A percentile compares a stretch with the other conserved stretches of the same genome.
Evolutionary conservation across 78 protist genomes (phyloP).

Genomic region (Dictyostelium brefeldianum): DNA sequence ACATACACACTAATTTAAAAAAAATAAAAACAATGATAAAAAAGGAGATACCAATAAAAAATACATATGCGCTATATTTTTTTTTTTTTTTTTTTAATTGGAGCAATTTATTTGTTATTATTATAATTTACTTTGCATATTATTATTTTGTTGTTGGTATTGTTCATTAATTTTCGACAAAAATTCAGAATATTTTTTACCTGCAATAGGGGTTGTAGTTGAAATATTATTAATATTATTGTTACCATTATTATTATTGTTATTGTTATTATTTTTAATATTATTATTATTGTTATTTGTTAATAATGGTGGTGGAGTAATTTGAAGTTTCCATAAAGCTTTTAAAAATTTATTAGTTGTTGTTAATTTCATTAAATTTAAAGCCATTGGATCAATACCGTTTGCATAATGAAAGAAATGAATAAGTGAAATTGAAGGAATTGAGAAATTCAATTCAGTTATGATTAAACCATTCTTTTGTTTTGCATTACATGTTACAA

Average conservation of each 20-base stretch:
- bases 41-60: no score
- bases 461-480: constrained; percentile 69
- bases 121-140: neutral
- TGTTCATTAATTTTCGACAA: neutral
- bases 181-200: neutral
- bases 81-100: neutral
- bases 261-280: neutral
- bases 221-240: neutral
- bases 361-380: constrained; percentile 36
- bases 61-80: neutral
- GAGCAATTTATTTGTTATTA: neutral
- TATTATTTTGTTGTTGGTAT: neutral
- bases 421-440: constrained; percentile 38
- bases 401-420: constrained; percentile 64
- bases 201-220: neutral
- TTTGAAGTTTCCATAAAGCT: constrained; percentile 78
- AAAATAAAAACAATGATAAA: no score
- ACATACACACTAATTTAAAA: no score
- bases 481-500: constrained; percentile 79
- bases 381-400: constrained; percentile 9
- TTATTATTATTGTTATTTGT: neutral
- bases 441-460: constrained; percentile 68
- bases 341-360: constrained; percentile 54
- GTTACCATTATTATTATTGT: neutral
- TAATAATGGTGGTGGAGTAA: constrained; percentile 51